Conservation (phyloP, 106 monocot genomes). For the Amphibolis antarctica region DNA sequence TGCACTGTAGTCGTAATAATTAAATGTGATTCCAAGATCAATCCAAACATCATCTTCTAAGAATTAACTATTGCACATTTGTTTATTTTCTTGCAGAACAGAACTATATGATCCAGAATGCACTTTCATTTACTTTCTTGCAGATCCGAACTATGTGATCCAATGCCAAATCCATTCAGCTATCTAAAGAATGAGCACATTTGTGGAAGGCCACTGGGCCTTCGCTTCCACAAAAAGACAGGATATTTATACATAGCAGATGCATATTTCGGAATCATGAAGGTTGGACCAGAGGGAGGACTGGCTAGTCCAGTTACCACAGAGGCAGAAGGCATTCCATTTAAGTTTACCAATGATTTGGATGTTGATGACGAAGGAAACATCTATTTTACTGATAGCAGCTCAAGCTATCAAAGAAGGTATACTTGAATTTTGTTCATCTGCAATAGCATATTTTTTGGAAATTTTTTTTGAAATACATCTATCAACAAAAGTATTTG, state of each 20-base stretch:
- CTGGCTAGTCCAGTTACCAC: slow-evolving; percentile 59
- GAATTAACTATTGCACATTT: background rate
- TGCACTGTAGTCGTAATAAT: background rate
- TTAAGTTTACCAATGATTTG: slow-evolving; percentile 87
- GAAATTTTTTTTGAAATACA: no score
- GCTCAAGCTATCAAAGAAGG: slow-evolving; percentile 79
- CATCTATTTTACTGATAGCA: slow-evolving; percentile 84
- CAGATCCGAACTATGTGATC: slow-evolving; percentile 59
- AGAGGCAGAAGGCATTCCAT: slow-evolving; percentile 71
- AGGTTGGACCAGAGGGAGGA: slow-evolving; percentile 93
- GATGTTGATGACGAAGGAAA: slow-evolving; percentile 86
- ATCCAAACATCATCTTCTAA: background rate
- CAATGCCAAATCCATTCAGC: slow-evolving; percentile 45
- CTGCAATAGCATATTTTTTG: background rate
- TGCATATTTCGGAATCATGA: slow-evolving; percentile 89
- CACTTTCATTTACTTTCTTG: slow-evolving; percentile 5
- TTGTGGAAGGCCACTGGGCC: slow-evolving; percentile 83
- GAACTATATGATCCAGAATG: no score
- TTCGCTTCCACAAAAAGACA: slow-evolving; percentile 75
- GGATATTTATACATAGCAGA: slow-evolving; percentile 90
- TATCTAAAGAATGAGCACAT: slow-evolving; percentile 86
- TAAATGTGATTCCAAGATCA: background rate
- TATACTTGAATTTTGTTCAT: slow-evolving; percentile 3
- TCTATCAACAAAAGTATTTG: no score
- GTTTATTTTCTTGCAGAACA: background rate